Conservation (phyloP, 371 early-diverging fungal genomes). For the Lichtheimia corymbifera region DNA sequence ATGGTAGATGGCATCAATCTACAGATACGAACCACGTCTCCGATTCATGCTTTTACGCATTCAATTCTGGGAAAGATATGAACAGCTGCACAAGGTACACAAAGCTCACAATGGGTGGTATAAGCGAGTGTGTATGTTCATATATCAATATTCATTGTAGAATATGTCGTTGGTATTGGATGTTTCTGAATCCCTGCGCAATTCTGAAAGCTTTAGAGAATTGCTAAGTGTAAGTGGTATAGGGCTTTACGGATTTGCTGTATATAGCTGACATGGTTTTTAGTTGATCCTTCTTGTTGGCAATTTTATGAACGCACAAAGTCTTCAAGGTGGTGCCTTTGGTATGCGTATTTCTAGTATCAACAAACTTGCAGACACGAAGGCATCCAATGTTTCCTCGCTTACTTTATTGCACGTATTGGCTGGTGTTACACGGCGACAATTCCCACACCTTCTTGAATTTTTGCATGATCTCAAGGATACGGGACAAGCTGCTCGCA, state of each 20-base stretch:
- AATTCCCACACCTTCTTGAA: conserved; percentile 46
- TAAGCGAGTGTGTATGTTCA: background rate
- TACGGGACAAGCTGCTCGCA: conserved; percentile 38
- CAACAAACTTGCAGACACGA: conserved; percentile 58
- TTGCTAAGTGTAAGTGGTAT: conserved; percentile 29
- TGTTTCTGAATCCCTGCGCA: conserved; percentile 36
- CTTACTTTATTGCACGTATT: conserved; percentile 53
- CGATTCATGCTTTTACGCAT: conserved; percentile 48
- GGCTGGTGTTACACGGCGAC: conserved; percentile 40
- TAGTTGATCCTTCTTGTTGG: conserved; percentile 58
- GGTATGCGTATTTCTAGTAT: conserved; percentile 58
- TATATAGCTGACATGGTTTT: background rate
- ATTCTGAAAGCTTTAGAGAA: conserved; percentile 29
- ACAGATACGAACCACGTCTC: conserved; percentile 51
- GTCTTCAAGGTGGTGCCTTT: conserved; percentile 61
- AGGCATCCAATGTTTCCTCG: conserved; percentile 43
- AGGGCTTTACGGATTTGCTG: background rate
- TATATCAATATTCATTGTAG: conserved; percentile 8
- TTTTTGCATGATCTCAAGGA: conserved; percentile 46
- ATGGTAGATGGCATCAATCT: conserved; percentile 50
- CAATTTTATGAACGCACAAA: conserved; percentile 64
- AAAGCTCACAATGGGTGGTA: background rate
- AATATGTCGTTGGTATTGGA: conserved; percentile 34
- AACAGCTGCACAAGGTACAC: conserved; percentile 30
- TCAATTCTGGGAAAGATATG: conserved; percentile 53